These are phyloP conservation scores for Aspergillus pseudoglaucus DNA, from an alignment of 2,329 filamentous ascomycete species.

Conservation along the genomic window DNA sequence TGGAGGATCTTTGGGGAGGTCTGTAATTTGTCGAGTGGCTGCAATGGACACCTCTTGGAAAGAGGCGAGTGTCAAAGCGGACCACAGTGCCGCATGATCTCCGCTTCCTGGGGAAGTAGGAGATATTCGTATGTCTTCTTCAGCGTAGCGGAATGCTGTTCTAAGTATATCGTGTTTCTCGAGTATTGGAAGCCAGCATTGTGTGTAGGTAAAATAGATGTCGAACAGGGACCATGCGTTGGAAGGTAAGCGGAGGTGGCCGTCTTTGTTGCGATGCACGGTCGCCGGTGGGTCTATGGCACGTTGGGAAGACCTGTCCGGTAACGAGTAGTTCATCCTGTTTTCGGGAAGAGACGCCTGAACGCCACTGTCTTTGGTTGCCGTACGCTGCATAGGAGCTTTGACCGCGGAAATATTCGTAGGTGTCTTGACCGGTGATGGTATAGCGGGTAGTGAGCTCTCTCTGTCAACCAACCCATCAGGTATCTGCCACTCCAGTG, in stretches of 20 bases:
- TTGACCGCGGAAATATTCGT: slow-evolving; percentile 10
- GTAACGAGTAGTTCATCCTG: not conserved
- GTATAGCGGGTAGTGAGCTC: slow-evolving; percentile 11
- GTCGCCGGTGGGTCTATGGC: not conserved
- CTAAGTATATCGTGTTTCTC: slow-evolving; percentile 59
- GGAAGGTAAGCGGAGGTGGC: slow-evolving; percentile 44
- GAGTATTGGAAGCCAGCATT: slow-evolving; percentile 69
- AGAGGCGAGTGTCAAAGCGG: slow-evolving; percentile 52
- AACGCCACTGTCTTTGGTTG: slow-evolving; percentile 19
- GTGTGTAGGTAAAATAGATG: slow-evolving; percentile 67
- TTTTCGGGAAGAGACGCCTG: slow-evolving; percentile 15
- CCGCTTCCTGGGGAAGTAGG: slow-evolving; percentile 30
- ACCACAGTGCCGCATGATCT: slow-evolving; percentile 55
- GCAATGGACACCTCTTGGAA: slow-evolving; percentile 44
- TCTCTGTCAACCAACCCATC: slow-evolving; percentile 17
- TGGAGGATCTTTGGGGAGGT: slow-evolving; percentile 8
- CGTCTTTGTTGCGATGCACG: not conserved
- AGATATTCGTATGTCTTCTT: slow-evolving; percentile 20
- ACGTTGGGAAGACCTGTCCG: not conserved
- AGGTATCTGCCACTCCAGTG: slow-evolving; percentile 29
- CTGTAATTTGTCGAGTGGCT: slow-evolving; percentile 13
- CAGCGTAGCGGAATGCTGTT: slow-evolving; percentile 35
- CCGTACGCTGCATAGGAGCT: slow-evolving; percentile 4
- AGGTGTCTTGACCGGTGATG: slow-evolving; percentile 22
- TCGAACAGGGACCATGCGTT: slow-evolving; percentile 53